Percentiles rank a stretch among this genome's conserved stretches.
Conservation (phyloP, 495 filamentous ascomycete genomes). For the Neurospora sublineolata region DNA sequence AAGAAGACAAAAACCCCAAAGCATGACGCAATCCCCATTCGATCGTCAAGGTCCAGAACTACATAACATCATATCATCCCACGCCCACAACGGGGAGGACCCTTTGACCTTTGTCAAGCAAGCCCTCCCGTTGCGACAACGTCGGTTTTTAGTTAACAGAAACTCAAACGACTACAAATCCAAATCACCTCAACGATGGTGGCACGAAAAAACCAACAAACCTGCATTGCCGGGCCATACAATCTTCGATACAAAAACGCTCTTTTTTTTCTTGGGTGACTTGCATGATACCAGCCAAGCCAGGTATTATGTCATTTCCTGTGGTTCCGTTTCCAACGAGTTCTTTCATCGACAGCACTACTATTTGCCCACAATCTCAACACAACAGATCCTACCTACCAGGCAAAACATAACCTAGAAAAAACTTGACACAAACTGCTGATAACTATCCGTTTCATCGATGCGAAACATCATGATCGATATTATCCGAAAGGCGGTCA, state of each 20-base stretch:
- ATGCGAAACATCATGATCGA: neutral
- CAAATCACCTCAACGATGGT: neutral
- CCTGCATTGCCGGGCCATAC: neutral
- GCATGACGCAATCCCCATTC: neutral
- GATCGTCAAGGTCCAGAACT: neutral
- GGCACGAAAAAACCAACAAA: neutral
- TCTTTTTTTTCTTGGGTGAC: too few species aligned
- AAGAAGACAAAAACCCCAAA: neutral
- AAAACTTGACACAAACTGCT: neutral
- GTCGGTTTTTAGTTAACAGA: neutral
- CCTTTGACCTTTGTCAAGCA: neutral
- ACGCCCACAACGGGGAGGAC: neutral
- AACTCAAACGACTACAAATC: neutral
- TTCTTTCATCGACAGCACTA: neutral
- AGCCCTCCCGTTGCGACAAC: neutral
- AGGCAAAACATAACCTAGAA: neutral
- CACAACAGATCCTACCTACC: too few species aligned
- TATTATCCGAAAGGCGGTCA: neutral
- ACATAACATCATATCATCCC: neutral
- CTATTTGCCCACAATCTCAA: neutral
- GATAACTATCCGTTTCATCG: neutral
- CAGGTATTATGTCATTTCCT: neutral
- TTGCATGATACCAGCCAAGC: neutral
- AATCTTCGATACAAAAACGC: too few species aligned
- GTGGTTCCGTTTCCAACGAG: neutral